Conservation (phyloP, 2,329 filamentous ascomycete species). For the Coniella vitis region DNA sequence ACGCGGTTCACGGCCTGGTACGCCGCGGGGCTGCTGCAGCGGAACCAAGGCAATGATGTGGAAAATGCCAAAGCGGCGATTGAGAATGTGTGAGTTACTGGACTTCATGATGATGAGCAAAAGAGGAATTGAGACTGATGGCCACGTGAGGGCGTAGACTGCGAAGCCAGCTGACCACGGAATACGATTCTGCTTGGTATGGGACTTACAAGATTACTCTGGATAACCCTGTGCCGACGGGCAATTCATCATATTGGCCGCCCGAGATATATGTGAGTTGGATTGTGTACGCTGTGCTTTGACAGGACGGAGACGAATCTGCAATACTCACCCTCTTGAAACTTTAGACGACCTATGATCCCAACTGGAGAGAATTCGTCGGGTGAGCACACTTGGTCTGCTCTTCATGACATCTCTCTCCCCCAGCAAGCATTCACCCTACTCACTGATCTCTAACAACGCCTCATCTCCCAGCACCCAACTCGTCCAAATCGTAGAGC, state of each 20-base stretch:
- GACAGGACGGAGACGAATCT: too few species aligned
- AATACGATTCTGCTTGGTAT: slow-evolving; percentile 34
- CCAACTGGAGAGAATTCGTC: slow-evolving; percentile 33
- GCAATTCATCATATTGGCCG: slow-evolving; percentile 27
- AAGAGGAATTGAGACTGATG: not conserved
- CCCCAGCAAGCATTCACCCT: not conserved
- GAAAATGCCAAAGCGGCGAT: slow-evolving; percentile 29
- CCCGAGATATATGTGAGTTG: slow-evolving; percentile 26
- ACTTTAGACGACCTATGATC: slow-evolving; percentile 23
- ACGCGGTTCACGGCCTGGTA: slow-evolving; percentile 38
- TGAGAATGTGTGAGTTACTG: slow-evolving; percentile 25
- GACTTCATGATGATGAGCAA: not conserved
- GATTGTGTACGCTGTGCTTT: too few species aligned
- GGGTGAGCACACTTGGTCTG: slow-evolving; percentile 18
- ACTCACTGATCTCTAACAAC: too few species aligned
- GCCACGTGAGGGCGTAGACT: not conserved
- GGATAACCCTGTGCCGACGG: slow-evolving; percentile 31
- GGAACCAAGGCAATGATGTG: slow-evolving; percentile 28
- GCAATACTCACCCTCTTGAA: fast-evolving
- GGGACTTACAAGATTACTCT: slow-evolving; percentile 34
- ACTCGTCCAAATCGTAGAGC: slow-evolving; percentile 29
- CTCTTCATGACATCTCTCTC: too few species aligned
- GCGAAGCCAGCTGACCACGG: slow-evolving; percentile 26
- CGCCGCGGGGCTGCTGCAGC: slow-evolving; percentile 29
- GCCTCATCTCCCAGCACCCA: slow-evolving; percentile 20